Base-by-base conservation (phyloP, 1,284 basidiomycete species). In the Leccinum huronense region DNA sequence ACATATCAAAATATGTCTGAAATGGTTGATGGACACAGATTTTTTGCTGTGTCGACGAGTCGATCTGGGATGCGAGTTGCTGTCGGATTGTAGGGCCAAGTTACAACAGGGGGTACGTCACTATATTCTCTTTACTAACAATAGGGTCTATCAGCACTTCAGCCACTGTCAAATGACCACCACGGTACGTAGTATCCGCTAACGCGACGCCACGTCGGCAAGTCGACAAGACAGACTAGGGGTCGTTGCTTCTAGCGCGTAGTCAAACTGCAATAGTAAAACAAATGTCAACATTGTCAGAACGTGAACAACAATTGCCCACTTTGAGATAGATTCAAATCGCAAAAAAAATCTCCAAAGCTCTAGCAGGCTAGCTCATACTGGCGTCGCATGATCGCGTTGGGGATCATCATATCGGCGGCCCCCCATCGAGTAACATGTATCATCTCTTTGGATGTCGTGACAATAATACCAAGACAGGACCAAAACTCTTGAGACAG, bases 1-100 rank as follows among this genome's bases (percentile, higher is more conserved):
- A 59, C 59, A 8, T 36, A 48, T 55, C 45, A 51, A 48, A n/a
- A 42, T 48, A 33, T 40, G 38, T 58, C 65, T 38, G 45, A 63
- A 33, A 30, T 48, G 48, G 63, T 16, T 53, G 51, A 53, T 30
- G 23, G 54, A 31, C 14, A 33, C n/a, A 13, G 11, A 6, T n/a
- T 31, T 56, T n/a, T 31, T 56, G 31, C 10, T 56, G 54, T 31
- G 16, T 19, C 19, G 5, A 19, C 45, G 54, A 33, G 30, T 56
- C 31, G 31, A 33, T 19, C 34, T 13, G n/a, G 62, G 42, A 27
- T 27, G 10, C 10, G 40, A n/a, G 40, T 42, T n/a, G n/a, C 40
- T 42, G 45, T 19, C 45, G 10, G n/a, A 48, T 10, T 3, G 40
- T 42, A 42, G 40, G 6, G 10, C n/a, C 45, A 48, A 23, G n/a